Base-by-base conservation (phyloP, 805 yeast species). In the Scheffersomyces coipomensis region DNA sequence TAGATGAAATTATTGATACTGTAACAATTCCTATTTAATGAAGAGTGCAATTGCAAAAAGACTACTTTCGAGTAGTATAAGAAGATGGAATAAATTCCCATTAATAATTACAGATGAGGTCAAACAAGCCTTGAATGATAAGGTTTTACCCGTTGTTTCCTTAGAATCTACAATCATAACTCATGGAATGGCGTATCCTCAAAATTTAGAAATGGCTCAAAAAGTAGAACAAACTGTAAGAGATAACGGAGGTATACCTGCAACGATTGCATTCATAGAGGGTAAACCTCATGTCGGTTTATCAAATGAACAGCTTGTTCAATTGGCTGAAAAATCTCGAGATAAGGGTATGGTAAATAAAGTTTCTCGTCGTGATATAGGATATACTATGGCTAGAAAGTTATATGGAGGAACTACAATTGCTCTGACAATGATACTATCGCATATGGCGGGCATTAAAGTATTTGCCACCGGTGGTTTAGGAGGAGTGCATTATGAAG, bases 401-500 rank as follows among this genome's bases (percentile, higher is more conserved):
- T 56, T 78, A n/a, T 68, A 76, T 35, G 97, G 97, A 7, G 97
- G 96, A 5, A 89, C 97, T 2, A 88, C 97, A 0, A 87, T 88
- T 42, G 87, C 96, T 2, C 82, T 86, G 19, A 88, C 96, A 0
- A 87, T 88, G 95, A 83, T 88, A 16, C 59, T 89, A 15, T 81
- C 96, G 1, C 71, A 80, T 38, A 53, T 63, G 51, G 89, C 90
- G 0, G 93, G 95, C 0, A 85, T 88, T 48, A 74, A 78, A 49
- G 88, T 89, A 10, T 89, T 88, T 69, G 93, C 95, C 1, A 89
- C 97, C 2, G 97, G 97, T 23, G 97, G 97, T 1, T 70, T 88
- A 15, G 97, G 97, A 16, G 97, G 97, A 16, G 96, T 88, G 9
- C 95, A 88, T 52, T 73, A 87, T 40, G 85, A 85, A 6, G 91